Conservation (phyloP, 1,284 basidiomycete species). For the Sanguinoderma infundibulare region DNA sequence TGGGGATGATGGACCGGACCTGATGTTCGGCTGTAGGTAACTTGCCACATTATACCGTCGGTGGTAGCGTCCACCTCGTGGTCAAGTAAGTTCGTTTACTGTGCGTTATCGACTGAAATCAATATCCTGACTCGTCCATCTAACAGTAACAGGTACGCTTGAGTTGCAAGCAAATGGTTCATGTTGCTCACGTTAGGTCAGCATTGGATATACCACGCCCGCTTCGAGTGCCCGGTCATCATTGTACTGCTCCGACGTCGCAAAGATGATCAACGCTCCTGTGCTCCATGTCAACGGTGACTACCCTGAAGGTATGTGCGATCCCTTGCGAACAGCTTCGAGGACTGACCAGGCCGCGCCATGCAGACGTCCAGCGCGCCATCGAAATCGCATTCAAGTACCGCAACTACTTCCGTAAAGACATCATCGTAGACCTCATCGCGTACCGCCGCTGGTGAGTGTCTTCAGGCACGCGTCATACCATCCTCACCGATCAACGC, state of each 20-base stretch:
- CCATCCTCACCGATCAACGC: not conserved
- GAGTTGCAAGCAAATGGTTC: not conserved
- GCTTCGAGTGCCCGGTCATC: slow-evolving; percentile 83
- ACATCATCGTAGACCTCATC: slow-evolving; percentile 86
- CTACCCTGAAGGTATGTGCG: slow-evolving; percentile 73
- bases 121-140: slow-evolving; percentile 1
- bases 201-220: slow-evolving; percentile 90
- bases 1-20: not conserved
- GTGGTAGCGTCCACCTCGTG: slow-evolving; percentile 89
- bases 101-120: not conserved
- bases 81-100: slow-evolving; percentile 68
- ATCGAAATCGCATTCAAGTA: slow-evolving; percentile 85
- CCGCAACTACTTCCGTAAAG: slow-evolving; percentile 83
- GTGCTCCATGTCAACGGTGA: slow-evolving; percentile 94
- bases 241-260: slow-evolving; percentile 87
- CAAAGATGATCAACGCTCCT: slow-evolving; percentile 89
- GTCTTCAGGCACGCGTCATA: not conserved
- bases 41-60: slow-evolving; percentile 87
- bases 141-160: slow-evolving; percentile 53
- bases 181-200: slow-evolving; percentile 34
- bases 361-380: slow-evolving; percentile 74
- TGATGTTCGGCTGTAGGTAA: slow-evolving; percentile 53
- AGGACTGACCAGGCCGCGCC: slow-evolving; percentile 1
- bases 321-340: not conserved
- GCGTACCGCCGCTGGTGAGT: slow-evolving; percentile 83